Evolutionary conservation across 495 filamentous ascomycete genomes (phyloP).

Genomic region (Aspergillus hancockii): DNA sequence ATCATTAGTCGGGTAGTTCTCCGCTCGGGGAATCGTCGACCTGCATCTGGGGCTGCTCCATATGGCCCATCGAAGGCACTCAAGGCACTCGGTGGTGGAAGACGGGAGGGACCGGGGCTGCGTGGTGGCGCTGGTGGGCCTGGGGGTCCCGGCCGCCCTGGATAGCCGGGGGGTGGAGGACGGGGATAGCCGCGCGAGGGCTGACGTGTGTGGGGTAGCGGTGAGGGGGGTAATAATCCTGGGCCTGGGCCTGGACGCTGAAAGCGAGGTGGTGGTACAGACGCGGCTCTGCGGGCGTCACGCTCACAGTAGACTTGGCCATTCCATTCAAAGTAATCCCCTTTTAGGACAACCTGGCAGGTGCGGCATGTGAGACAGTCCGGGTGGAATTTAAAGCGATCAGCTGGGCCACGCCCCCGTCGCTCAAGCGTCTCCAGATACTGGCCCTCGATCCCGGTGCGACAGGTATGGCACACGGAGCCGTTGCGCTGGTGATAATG

Average conservation of each 20-base stretch:
- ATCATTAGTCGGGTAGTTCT: constrained; percentile 85
- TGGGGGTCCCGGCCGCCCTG: constrained; percentile 28
- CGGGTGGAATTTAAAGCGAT: constrained; percentile 79
- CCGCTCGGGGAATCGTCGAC: constrained; percentile 64
- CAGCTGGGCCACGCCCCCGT: constrained; percentile 43
- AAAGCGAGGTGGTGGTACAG: constrained; percentile 35
- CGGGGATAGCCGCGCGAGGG: constrained; percentile 18
- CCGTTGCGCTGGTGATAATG: constrained; percentile 94
- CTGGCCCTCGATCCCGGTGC: constrained; percentile 86
- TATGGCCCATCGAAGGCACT: constrained; percentile 29
- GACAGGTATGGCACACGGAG: constrained; percentile 77
- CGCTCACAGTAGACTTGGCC: constrained; percentile 77
- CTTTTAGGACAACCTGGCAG: constrained; percentile 53
- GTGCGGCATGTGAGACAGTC: constrained; percentile 78
- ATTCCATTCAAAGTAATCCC: constrained; percentile 72
- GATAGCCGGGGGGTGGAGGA: constrained; percentile 27
- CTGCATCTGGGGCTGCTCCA: constrained; percentile 24
- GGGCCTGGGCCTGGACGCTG: constrained; percentile 22
- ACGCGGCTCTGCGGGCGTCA: constrained; percentile 69
- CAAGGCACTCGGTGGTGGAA: constrained; percentile 20
- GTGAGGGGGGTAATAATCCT: constrained; percentile 32
- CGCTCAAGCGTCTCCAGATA: constrained; percentile 77
- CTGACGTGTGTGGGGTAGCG: constrained; percentile 19
- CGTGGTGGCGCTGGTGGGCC: constrained; percentile 13
- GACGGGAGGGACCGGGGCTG: constrained; percentile 14